Percentiles rank a stretch among this genome's conserved stretches.
Evolutionary conservation across 768 basidiomycete species (phyloP).

Genomic region (Mycena latifolia): DNA sequence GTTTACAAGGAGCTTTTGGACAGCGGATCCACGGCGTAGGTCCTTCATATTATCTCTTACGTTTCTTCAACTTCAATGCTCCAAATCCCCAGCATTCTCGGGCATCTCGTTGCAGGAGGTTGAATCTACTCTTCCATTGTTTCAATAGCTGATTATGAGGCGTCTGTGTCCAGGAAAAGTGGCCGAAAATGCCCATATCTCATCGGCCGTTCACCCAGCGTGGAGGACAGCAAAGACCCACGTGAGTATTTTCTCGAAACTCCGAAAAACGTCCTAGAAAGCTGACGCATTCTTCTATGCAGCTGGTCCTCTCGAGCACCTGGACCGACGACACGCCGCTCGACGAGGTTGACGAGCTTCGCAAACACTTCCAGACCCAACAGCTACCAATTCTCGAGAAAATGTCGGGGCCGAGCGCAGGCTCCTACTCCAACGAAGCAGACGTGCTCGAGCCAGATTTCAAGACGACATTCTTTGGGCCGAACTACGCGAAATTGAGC

Average conservation of each 20-base stretch:
- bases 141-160: no score
- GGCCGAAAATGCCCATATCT: conserved; percentile 46
- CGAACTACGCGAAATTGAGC: no score
- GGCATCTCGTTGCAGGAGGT: conserved; percentile 39
- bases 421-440: background rate
- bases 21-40: no score
- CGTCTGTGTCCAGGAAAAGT: conserved; percentile 40
- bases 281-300: no score
- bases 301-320: no score
- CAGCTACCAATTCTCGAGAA: background rate
- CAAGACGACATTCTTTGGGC: no score
- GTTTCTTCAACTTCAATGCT: no score
- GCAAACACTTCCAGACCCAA: background rate
- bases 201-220: conserved; percentile 44
- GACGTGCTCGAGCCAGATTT: background rate
- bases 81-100: conserved; percentile 14
- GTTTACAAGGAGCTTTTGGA: no score
- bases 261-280: no score
- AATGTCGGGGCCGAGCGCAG: background rate
- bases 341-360: no score
- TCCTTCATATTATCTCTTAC: no score
- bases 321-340: no score
- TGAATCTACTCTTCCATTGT: conserved; percentile 7
- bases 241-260: conserved; percentile 37
- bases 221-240: conserved; percentile 54